phyloP scores from a whole-genome alignment of 306 rosid species.

The Hylodesmum podocarpum region DNA sequence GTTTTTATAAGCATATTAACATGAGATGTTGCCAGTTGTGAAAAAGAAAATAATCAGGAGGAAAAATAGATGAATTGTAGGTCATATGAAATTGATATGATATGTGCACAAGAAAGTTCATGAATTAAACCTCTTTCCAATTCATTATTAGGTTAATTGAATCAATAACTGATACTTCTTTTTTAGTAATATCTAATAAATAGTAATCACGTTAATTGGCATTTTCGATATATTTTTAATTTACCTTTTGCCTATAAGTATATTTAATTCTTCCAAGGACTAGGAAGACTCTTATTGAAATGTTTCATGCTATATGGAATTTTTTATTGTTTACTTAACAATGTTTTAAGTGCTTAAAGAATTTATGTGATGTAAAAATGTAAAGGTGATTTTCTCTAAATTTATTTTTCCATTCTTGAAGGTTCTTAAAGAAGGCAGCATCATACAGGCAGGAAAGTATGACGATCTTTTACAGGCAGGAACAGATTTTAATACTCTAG shows the following conservation, averaged over 20 bases:
- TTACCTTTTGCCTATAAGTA: background rate
- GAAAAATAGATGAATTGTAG: background rate
- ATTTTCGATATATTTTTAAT: background rate
- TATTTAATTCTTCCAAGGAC: background rate
- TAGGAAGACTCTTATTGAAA: background rate
- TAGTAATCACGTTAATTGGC: background rate
- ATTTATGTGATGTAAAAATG: slow-evolving; percentile 13
- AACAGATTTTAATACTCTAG: slow-evolving; percentile 88
- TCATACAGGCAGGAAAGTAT: slow-evolving; percentile 94
- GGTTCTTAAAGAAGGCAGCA: slow-evolving; percentile 91
- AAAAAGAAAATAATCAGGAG: background rate
- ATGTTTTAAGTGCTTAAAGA: background rate
- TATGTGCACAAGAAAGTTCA: background rate
- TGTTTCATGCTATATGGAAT: slow-evolving; percentile 1
- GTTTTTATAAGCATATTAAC: background rate
- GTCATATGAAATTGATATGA: background rate
- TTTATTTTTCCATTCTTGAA: slow-evolving; percentile 39
- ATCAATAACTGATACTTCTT: background rate
- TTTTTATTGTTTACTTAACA: background rate
- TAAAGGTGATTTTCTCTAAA: slow-evolving; percentile 21
- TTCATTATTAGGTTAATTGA: background rate
- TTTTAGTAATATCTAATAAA: background rate
- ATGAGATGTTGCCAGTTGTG: background rate
- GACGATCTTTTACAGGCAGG: slow-evolving; percentile 97
- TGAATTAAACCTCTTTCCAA: background rate